Evolutionary conservation across 192 early-diverging fungal species (phyloP).

Genomic region (Chytriomyces sp.): DNA sequence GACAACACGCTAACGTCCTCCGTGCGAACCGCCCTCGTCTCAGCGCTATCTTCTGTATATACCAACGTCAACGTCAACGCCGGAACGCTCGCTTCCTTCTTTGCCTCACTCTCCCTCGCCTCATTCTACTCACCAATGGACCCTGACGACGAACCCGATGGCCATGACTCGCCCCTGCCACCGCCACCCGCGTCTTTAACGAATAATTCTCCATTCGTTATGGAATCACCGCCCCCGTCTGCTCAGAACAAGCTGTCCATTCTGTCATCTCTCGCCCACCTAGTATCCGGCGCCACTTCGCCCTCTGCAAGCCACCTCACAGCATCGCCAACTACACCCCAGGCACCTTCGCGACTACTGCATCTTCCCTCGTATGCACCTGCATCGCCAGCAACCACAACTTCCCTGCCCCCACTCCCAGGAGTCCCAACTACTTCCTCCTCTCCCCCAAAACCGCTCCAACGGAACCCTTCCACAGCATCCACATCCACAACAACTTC

Average conservation of each 20-base stretch:
- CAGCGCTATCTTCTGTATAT: neutral
- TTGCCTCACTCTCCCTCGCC: neutral
- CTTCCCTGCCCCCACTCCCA: neutral
- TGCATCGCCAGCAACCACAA: neutral
- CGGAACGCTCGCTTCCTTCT: neutral
- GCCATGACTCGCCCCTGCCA: neutral
- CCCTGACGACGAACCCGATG: neutral
- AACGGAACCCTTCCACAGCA: neutral
- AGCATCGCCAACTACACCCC: neutral
- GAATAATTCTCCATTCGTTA: too few relatives aligned
- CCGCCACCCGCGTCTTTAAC: too few relatives aligned
- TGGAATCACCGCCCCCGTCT: neutral
- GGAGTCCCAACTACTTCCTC: neutral
- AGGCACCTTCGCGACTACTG: neutral
- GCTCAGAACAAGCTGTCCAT: neutral
- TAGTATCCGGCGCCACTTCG: neutral
- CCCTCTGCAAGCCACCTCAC: neutral
- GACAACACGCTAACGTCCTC: neutral
- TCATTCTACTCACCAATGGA: neutral
- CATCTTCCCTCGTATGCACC: neutral
- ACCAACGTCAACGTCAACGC: neutral
- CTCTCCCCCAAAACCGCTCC: too few relatives aligned
- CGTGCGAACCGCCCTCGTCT: neutral
- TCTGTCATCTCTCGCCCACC: neutral
- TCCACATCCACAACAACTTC: neutral